Evolutionary conservation across 306 rosid species (phyloP), one percentile per base, ranked within the genome.

Genomic region (Cicer yamashitae): DNA sequence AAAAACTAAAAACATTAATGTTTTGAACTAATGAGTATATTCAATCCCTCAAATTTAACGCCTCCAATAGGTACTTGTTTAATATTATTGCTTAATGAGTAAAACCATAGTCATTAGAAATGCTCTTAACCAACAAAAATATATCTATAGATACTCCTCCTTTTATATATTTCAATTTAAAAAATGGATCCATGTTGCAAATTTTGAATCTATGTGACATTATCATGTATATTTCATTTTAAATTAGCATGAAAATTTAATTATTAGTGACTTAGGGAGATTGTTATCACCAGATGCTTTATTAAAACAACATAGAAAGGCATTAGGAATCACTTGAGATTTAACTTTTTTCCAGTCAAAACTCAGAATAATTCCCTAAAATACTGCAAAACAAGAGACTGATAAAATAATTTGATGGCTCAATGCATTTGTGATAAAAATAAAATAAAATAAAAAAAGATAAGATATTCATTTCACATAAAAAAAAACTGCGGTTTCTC

Each of bases 381-480:
- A 63, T 39, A 53, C 50, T 11, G 74, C 70, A 53, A 46, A 57
- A 46, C 54, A 76, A 48, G 67, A 67, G 41, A 70, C 18, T 66
- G 83, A 74, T 71, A 82, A 78, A 82, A 74, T 71, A 82, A 78
- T 12, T 73, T 30, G 84, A 76, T 61, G 76, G 75, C 76, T 81
- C 76, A 50, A 72, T 69, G 87, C 94, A 84, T 78, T 83, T 62
- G 57, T 84, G 71, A 76, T 25, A 25, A 2, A 25, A 25, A 25
- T 25, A 25, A 41, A 8, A 7, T 7, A 8, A 8, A 70, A 79
- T 70, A 82, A 48, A 66, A 17, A 65, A 43, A 62, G 2, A 63
- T 75, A 77, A 64, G 76, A 73, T 63, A 62, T 82, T 80, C 85
- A 77, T 85, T 89, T 96, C 84, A 88, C 85, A 87, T 14, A 15